Evolutionary conservation across 345 rosid species (phyloP), one percentile per base, ranked within the genome.

Genomic region (Eucalyptus paniculata): DNA sequence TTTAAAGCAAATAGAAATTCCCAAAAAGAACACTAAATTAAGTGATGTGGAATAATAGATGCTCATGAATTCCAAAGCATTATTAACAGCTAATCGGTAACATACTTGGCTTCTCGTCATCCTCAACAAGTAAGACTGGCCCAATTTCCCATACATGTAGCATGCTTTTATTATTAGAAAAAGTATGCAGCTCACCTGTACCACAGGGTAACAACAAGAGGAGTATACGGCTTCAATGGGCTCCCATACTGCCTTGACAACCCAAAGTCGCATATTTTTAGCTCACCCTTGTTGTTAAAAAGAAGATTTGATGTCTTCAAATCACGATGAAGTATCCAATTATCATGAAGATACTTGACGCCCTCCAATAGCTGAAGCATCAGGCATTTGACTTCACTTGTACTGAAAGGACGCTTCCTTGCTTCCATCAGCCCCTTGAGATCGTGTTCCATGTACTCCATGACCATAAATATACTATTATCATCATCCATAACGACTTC

Each of bases 381-480:
- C 95, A 97, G 88, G 88, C 98, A 96, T 92, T 97, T 96, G 89
- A 97, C 97, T 92, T 96, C 99, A 91, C 98, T 96, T 80, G 95
- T 95, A 90, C 98, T 96, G 54, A 96, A 96, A 51, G 97, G 95
- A 60, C 90, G 94, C 90, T 96, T 96, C 96, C 91, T 96, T 51
- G 88, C 88, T 54, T 94, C 96, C 96, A 96, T 94, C 87, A 96
- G 69, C 51, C 94, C 95, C 93, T 93, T 95, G 28, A 96, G 93
- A 90, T 97, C 99, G 54, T 97, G 97, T 89, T 97, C 98, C 93
- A 96, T 94, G 92, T 94, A 95, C 90, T 97, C 99, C 99, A 97
- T 97, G 53, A 95, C 99, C 98, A 96, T 95, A 90, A 91, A 97
- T 91, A 97, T 94, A 90, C 91, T 92, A 88, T 95, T 93, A 56